Base-by-base conservation (phyloP, 2,329 filamentous ascomycete species). In the Penicillium psychrosexuale region DNA sequence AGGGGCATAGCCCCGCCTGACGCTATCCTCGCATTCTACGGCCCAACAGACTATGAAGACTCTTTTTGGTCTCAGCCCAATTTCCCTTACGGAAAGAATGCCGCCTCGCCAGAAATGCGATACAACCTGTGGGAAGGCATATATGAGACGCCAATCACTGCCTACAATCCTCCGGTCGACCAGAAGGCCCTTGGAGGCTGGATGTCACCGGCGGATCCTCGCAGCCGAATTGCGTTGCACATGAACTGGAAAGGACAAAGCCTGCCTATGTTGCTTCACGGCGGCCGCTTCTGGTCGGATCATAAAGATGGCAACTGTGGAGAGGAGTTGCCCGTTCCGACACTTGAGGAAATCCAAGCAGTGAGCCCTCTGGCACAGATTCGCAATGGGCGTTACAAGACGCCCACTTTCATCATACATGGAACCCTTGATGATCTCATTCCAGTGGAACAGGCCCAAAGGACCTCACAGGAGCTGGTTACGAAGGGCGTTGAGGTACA, bases 1-100 rank as follows among this genome's bases (percentile, higher is more conserved):
- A 53, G 11, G 24, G 72, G 69, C 0, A 27, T 81, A 0, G 33
- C 9, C 5, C 67, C 78, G 0, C 80, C 80, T 0, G 59, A 72
- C 0, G 78, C 75, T 0, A 72, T 79, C 2, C 62, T 82, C 0
- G 69, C 68, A 0, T 80, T 82, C 48, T 82, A 82, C 52, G 63
- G 66, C 9, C 78, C 75, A 2, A 69, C 69, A 0, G 67, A 77
- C 61, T 78, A 73, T 52, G 70, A 77, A 11, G 61, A 65, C 27
- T n/a, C 36, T 0, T 61, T 57, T 33, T 61, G 60, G 60, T 12
- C 7, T 1, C 24, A n/a, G 6, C 53, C 53, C 1, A 60, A 57
- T 12, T 31, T 47, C 11, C 55, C 54, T 9, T 43, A 40, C 12
- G 17, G 46, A 12, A 19, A 49, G 11, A 6, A n/a, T 17, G 36